phyloP scores from a whole-genome alignment of 2,329 filamentous ascomycete genomes.

The Dactylellina parvicollis region DNA sequence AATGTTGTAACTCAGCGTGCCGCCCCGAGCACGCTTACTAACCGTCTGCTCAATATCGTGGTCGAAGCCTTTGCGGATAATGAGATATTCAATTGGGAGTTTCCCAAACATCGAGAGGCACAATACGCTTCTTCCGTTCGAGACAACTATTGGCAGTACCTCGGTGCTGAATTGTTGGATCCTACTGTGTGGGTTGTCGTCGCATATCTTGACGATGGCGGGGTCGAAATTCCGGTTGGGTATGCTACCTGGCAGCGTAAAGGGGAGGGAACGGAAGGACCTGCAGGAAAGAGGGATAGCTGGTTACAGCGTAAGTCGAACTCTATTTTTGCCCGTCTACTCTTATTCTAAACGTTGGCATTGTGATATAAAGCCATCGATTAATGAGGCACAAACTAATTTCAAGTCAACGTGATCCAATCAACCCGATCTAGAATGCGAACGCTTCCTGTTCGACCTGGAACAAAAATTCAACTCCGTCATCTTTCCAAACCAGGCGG shows the following conservation, averaged over 20 bases:
- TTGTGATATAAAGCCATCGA: too few relatives aligned
- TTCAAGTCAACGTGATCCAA: too few relatives aligned
- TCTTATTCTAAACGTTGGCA: too few relatives aligned
- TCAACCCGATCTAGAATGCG: constrained; percentile 8
- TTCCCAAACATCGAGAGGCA: constrained; percentile 4
- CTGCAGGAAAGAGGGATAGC: constrained; percentile 13
- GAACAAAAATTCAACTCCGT: constrained; percentile 1
- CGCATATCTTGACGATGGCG: constrained; percentile 12
- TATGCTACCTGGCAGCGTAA: constrained; percentile 29
- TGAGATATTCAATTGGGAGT: constrained; percentile 26
- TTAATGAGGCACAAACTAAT: too few relatives aligned
- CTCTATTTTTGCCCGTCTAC: not conserved
- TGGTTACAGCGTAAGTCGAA: constrained; percentile 31
- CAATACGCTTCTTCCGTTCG: constrained; percentile 10
- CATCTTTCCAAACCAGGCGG: constrained; percentile 23
- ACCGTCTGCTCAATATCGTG: constrained; percentile 20
- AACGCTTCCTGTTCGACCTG: constrained; percentile 25
- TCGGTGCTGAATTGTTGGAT: constrained; percentile 8
- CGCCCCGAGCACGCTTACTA: not conserved
- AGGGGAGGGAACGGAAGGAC: not conserved
- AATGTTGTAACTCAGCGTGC: constrained; percentile 21
- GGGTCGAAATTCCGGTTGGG: constrained; percentile 1
- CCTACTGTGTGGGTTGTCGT: constrained; percentile 29
- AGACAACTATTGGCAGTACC: constrained; percentile 13
- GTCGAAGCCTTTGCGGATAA: constrained; percentile 12